These are phyloP conservation scores for Trifolium fragiferum DNA, from an alignment of 306 rosid species.

Conservation along the genomic window DNA sequence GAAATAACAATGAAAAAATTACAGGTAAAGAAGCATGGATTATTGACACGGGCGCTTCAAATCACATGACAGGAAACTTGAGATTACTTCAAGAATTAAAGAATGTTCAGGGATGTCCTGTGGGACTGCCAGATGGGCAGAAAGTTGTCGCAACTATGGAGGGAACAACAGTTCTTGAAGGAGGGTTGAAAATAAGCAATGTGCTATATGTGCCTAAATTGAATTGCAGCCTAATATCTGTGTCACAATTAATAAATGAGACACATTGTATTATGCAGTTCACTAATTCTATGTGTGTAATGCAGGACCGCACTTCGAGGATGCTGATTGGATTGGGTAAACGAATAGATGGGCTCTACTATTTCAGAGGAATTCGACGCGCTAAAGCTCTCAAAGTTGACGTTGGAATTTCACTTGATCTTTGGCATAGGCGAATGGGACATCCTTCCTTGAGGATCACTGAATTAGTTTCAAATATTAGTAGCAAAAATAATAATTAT, in stretches of 20 bases:
- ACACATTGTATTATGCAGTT: neutral
- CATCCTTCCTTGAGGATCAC: neutral
- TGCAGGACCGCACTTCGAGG: no score
- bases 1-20: neutral
- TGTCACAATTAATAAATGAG: neutral
- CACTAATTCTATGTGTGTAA: neutral
- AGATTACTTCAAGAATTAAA: neutral
- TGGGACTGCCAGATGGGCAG: neutral
- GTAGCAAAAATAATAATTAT: neutral
- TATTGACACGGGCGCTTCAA: no score
- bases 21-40: neutral
- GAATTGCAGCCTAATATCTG: neutral
- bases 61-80: no score
- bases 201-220: neutral
- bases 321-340: neutral
- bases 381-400: neutral
- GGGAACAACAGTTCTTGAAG: neutral
- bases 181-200: neutral
- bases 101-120: neutral
- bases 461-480: neutral
- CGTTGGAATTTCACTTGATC: neutral
- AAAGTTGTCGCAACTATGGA: neutral
- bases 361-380: neutral
- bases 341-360: neutral
- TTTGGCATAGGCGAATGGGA: slow-evolving; percentile 3